Evolutionary conservation across 768 basidiomycete species (phyloP).

Genomic region (Kwoniella sp.): DNA sequence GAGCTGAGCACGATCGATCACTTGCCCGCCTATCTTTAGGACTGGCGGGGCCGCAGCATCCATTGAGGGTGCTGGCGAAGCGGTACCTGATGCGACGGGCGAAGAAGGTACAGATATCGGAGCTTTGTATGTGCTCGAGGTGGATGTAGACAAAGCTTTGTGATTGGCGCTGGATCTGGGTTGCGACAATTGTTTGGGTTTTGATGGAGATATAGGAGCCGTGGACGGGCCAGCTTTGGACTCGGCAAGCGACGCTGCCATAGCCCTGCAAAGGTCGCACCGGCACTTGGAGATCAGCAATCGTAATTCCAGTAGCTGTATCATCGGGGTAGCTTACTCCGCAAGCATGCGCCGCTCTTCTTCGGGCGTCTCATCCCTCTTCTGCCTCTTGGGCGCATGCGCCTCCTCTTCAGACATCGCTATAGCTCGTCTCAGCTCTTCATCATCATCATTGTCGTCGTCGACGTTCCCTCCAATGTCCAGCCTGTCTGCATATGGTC

Average conservation of each 20-base stretch:
- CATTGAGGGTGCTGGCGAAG: constrained; percentile 1
- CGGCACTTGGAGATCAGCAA: too few species aligned
- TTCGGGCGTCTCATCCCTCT: constrained; percentile 45
- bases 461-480: background rate
- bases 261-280: constrained; percentile 24
- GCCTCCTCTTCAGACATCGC: constrained; percentile 37
- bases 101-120: background rate
- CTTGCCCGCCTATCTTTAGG: constrained; percentile 20
- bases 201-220: background rate
- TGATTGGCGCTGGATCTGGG: background rate
- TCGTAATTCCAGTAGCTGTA: too few species aligned
- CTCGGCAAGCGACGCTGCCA: constrained; percentile 38
- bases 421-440: constrained; percentile 31
- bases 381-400: constrained; percentile 37
- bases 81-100: background rate
- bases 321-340: constrained; percentile 31
- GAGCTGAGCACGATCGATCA: constrained; percentile 69
- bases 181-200: background rate
- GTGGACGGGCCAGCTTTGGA: background rate
- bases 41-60: constrained; percentile 5
- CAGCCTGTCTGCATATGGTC: background rate
- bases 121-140: background rate
- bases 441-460: constrained; percentile 30
- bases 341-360: constrained; percentile 43
- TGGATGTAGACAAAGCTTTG: background rate